Conservation (phyloP, 2,329 filamentous ascomycete species). For the Cucurbitaria berberidis region DNA sequence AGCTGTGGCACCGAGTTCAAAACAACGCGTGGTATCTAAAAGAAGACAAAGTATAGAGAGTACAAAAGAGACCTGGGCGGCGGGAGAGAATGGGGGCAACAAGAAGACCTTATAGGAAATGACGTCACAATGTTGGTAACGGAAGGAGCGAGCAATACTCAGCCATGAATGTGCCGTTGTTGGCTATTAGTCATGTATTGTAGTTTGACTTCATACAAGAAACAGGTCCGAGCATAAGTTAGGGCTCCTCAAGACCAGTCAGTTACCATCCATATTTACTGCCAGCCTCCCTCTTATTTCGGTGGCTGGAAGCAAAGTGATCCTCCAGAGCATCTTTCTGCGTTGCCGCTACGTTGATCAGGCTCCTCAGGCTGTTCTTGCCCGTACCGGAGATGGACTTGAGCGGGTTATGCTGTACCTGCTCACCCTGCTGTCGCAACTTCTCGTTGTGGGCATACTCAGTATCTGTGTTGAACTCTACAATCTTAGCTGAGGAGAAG, state of each 20-base stretch:
- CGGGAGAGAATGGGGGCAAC: too few relatives aligned
- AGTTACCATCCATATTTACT: constrained; percentile 81
- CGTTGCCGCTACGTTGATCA: constrained; percentile 80
- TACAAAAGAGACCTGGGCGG: too few relatives aligned
- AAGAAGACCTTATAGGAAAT: too few relatives aligned
- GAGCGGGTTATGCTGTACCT: constrained; percentile 78
- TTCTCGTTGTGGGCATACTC: constrained; percentile 88
- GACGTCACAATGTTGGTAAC: too few relatives aligned
- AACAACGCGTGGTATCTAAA: too few relatives aligned
- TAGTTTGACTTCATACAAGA: background rate
- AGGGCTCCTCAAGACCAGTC: background rate
- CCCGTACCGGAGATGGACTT: constrained; percentile 77
- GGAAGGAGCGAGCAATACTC: too few relatives aligned
- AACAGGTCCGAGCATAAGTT: background rate
- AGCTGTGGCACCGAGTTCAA: too few relatives aligned
- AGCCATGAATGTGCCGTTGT: too few relatives aligned
- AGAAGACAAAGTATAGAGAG: too few relatives aligned
- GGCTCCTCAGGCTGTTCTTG: constrained; percentile 87
- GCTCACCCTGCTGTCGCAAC: constrained; percentile 71
- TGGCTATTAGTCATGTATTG: background rate
- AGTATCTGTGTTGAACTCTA: constrained; percentile 86
- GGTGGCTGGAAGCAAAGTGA: constrained; percentile 81
- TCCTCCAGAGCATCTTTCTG: constrained; percentile 91
- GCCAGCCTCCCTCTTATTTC: constrained; percentile 81
- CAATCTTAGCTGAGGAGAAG: constrained; percentile 66